Conservation (phyloP, 768 basidiomycete species). For the Leccinum truebloodii region DNA sequence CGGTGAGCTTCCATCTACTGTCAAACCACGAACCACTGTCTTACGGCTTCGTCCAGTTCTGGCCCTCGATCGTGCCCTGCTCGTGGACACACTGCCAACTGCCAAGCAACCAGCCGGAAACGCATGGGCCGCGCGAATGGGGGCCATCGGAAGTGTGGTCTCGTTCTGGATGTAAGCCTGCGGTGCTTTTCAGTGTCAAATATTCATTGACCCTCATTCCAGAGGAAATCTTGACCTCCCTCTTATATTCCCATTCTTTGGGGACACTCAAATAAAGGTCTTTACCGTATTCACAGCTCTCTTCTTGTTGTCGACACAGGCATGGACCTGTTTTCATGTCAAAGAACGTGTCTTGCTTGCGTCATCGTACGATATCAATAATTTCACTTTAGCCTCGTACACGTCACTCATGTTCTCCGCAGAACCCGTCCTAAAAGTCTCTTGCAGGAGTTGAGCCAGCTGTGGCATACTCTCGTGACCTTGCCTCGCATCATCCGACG, state of each 20-base stretch:
- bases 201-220: background rate
- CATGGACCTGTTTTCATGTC: slow-evolving; percentile 57
- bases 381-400: background rate
- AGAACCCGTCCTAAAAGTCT: slow-evolving; percentile 33
- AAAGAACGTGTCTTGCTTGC: slow-evolving; percentile 74
- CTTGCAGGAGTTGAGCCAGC: slow-evolving; percentile 51
- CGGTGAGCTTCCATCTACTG: slow-evolving; percentile 31
- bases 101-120: slow-evolving; percentile 80
- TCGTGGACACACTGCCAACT: slow-evolving; percentile 83
- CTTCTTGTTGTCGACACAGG: slow-evolving; percentile 66
- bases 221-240: slow-evolving; percentile 85
- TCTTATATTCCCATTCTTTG: slow-evolving; percentile 67
- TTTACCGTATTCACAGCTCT: slow-evolving; percentile 73
- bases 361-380: slow-evolving; percentile 27
- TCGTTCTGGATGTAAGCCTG: slow-evolving; percentile 82
- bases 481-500: slow-evolving; percentile 76
- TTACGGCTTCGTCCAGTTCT: slow-evolving; percentile 52
- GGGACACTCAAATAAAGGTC: slow-evolving; percentile 77
- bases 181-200: background rate
- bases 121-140: slow-evolving; percentile 96
- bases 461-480: slow-evolving; percentile 69
- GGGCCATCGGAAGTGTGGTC: slow-evolving; percentile 79
- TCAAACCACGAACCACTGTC: background rate
- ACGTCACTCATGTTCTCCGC: slow-evolving; percentile 6
- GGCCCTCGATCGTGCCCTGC: slow-evolving; percentile 86